A percentile compares a stretch with the other conserved stretches of the same genome.
phyloP scores from a whole-genome alignment of 108 stramenopile genomes.

The Epipyxis sp. region DNA sequence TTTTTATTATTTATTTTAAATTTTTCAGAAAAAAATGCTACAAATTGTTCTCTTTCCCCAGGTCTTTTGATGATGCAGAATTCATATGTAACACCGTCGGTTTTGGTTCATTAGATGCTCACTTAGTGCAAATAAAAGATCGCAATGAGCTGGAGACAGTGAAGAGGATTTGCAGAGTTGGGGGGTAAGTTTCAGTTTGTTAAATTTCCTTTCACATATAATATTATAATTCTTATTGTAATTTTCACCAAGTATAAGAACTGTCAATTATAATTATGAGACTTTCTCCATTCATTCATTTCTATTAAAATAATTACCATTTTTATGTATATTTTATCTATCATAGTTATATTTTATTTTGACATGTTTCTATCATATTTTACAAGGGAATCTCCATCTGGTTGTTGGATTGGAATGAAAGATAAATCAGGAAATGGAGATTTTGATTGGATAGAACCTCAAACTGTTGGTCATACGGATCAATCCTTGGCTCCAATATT shows the following conservation, averaged over 20 bases:
- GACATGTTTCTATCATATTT: too few species aligned
- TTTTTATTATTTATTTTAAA: background rate
- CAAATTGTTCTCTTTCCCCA: background rate
- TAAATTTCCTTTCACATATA: background rate
- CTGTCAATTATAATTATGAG: too few species aligned
- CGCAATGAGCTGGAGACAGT: background rate
- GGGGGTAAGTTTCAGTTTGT: background rate
- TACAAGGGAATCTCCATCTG: background rate
- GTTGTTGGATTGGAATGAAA: slow-evolving; percentile 28
- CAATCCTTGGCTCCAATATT: background rate
- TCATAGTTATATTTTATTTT: slow-evolving; percentile 9
- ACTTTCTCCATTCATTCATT: too few species aligned
- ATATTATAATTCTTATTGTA: background rate
- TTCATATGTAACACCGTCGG: background rate
- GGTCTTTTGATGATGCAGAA: background rate
- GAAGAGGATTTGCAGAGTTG: background rate
- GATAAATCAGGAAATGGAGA: background rate
- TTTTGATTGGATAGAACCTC: slow-evolving; percentile 2
- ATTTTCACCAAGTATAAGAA: background rate
- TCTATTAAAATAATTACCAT: too few species aligned
- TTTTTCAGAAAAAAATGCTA: background rate
- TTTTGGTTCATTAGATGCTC: background rate
- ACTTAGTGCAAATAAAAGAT: slow-evolving; percentile 16
- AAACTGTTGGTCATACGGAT: background rate
- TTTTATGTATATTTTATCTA: too few species aligned